Base-by-base conservation (phyloP, 306 rosid species). In the Myrica gale region DNA sequence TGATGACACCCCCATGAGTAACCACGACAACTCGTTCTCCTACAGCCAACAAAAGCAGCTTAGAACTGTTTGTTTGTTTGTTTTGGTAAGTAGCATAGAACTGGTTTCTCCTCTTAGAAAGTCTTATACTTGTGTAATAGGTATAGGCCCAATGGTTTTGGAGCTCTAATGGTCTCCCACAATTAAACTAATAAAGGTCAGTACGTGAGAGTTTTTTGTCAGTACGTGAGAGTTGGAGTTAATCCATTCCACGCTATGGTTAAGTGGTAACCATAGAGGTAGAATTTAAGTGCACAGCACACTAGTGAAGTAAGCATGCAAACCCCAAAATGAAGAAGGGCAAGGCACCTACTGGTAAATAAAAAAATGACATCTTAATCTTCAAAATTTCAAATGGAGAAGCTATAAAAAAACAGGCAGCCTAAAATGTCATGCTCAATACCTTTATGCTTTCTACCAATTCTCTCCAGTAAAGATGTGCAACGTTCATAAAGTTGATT, bases 401-500 rank as follows among this genome's bases (percentile, higher is more conserved):
- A n/a, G 5, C 52, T 73, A 53, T 58, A 39, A 73, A 5, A 9
- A 26, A 76, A 54, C 73, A 71, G 20, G 65, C 23, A 8, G 0
- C 7, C 56, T 16, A 6, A 26, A 74, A 60, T 61, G 32, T 9
- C 11, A 65, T 12, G 1, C 63, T 21, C 51, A 51, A 58, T 10
- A 95, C 99, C 98, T 87, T 74, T 83, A 87, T 90, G 97, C 84
- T 88, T 95, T 43, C 66, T 77, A 72, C 88, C 93, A 74, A 90
- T 90, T 77, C 82, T 81, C 73, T 74, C 81, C 86, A 92, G 69
- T 63, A 92, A 80, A 76, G 96, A 87, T 58, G 93, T 86, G 83
- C 96, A 71, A 69, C 97, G 97, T 48, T 85, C 82, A 75, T 74
- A 86, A 81, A 95, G 93, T 77, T 88, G 96, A 78, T 79, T 92